Base-by-base conservation (phyloP, 768 basidiomycete species). In the Hydnomerulius pinastri region DNA sequence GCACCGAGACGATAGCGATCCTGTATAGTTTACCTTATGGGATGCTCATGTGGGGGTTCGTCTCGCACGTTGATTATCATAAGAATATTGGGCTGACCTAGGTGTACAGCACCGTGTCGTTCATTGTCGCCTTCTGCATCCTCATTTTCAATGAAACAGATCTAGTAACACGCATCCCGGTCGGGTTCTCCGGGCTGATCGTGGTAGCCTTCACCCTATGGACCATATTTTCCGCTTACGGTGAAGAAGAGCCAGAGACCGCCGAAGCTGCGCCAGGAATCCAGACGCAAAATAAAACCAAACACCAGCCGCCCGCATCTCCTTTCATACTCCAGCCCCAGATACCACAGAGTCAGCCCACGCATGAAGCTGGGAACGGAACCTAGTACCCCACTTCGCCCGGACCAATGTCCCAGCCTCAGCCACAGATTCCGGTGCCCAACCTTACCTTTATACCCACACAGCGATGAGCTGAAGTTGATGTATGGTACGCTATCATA, bases 11-110 rank as follows among this genome's bases (percentile, higher is more conserved):
- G 2, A 50, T 71, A 13, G 61, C 69, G 1, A 65, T 71, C 20
- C 49, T 65, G 36, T 71, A 64, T 45, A 67, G 63, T 42, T 48
- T 71, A 23, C 69, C 69, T 6, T 69, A 66, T 40, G 69, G 61
- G 27, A 47, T 67, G 15, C 56, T 69, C 27, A 63, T 71, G 64
- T 69, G 63, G 59, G 53, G 57, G 68, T 69, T 17, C 33, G n/a
- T 35, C n/a, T 35, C 17, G n/a, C 9, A 17, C 33, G n/a, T 35
- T 9, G 33, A 17, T 35, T 2, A 17, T 5, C n/a, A 8, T 8
- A 6, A 35, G n/a, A 35, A n/a, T n/a, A 15, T 17, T 35, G 33
- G n/a, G 33, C 17, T 35, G 17, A 35, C 33, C 1, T 6, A 35
- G 33, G n/a, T 17, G 9, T n/a, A 35, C 18, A 35, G 33, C 9